phyloP scores from a whole-genome alignment of 1,139 yeast species.

The Geotrichum klebahnii region DNA sequence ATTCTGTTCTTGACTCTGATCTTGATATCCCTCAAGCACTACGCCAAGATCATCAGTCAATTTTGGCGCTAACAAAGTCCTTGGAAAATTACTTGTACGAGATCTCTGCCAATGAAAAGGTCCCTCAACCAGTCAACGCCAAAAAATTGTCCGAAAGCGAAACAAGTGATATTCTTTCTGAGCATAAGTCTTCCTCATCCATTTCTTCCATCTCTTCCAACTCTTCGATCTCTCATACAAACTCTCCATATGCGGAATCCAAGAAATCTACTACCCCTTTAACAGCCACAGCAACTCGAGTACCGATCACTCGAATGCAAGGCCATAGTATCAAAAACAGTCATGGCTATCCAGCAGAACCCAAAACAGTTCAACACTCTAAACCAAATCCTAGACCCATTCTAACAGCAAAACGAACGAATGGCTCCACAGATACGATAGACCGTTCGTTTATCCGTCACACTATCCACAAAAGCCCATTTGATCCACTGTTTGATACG shows the following conservation, averaged over 20 bases:
- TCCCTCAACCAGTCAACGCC: not conserved
- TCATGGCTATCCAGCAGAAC: not conserved
- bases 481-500: not conserved
- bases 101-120: not conserved
- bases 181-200: slow-evolving; percentile 11
- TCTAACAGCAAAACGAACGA: not conserved
- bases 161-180: slow-evolving; percentile 8
- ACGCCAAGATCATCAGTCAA: slow-evolving; percentile 23
- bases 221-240: not conserved
- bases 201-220: not conserved
- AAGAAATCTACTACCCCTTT: not conserved
- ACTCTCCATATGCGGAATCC: not conserved
- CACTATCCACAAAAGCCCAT: slow-evolving; percentile 8
- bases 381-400: not conserved
- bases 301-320: too few relatives aligned
- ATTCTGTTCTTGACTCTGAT: slow-evolving; percentile 23
- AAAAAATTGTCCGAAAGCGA: slow-evolving; percentile 5
- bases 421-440: not conserved
- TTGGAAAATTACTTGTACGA: slow-evolving; percentile 29
- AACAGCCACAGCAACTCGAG: too few relatives aligned
- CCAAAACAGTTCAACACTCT: not conserved
- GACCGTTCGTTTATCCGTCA: slow-evolving; percentile 10
- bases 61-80: slow-evolving; percentile 27
- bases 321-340: not conserved
- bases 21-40: slow-evolving; percentile 28